Evolutionary conservation across 345 rosid species (phyloP).

Genomic region (Arabidopsis arenosa): DNA sequence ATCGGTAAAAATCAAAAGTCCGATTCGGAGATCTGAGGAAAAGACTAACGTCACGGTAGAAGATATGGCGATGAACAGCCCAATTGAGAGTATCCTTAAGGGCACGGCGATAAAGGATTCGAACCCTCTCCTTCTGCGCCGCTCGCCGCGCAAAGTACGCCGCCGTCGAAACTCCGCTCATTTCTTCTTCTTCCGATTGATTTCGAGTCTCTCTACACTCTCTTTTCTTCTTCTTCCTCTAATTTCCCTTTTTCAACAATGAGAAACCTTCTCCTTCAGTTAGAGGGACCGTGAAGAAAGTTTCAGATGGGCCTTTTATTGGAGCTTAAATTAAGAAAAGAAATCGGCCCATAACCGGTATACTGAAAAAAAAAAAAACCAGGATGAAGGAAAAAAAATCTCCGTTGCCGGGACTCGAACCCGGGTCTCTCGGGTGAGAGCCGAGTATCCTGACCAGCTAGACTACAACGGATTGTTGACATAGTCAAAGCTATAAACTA

Average conservation of each 20-base stretch:
- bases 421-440: conserved; percentile 77
- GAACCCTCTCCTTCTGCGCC: conserved; percentile 86
- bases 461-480: conserved; percentile 45
- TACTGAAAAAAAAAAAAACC: too few relatives aligned
- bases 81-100: conserved; percentile 93
- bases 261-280: not conserved
- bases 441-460: conserved; percentile 77
- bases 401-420: conserved; percentile 73
- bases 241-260: not conserved
- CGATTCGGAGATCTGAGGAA: conserved; percentile 30
- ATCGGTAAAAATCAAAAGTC: conserved; percentile 5
- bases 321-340: not conserved
- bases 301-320: conserved; percentile 1
- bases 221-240: conserved; percentile 9
- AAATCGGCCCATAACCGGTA: not conserved
- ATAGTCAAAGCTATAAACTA: accelerated
- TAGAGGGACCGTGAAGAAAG: not conserved
- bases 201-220: conserved; percentile 24
- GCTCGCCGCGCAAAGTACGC: conserved; percentile 85
- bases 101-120: conserved; percentile 94
- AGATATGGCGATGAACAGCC: conserved; percentile 98
- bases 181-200: conserved; percentile 39
- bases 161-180: conserved; percentile 71
- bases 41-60: conserved; percentile 70
- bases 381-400: not conserved